phyloP scores from a whole-genome alignment of 2,329 filamentous ascomycete species.

The Apiospora saccharicola region DNA sequence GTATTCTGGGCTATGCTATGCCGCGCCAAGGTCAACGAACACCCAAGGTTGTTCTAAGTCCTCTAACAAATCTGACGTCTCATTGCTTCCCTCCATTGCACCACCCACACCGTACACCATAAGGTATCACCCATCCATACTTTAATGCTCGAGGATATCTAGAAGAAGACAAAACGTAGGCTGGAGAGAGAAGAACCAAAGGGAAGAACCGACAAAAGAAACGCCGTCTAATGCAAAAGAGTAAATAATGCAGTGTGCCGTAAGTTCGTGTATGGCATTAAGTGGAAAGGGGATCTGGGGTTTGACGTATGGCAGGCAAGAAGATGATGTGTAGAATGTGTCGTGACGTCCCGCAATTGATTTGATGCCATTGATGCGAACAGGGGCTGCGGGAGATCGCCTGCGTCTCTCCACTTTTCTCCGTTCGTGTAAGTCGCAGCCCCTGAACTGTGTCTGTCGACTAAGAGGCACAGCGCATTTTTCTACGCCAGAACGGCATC shows the following conservation, averaged over 20 bases:
- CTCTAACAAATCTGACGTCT: background rate
- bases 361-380: background rate
- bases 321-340: background rate
- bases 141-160: background rate
- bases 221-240: background rate
- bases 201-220: background rate
- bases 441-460: background rate
- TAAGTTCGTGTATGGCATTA: background rate
- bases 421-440: background rate
- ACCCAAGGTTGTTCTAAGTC: background rate
- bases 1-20: background rate
- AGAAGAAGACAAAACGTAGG: background rate
- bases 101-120: background rate
- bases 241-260: background rate
- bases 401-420: background rate
- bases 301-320: background rate
- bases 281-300: background rate
- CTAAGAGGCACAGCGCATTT: no score
- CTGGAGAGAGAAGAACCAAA: background rate
- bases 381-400: background rate
- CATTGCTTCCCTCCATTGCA: background rate
- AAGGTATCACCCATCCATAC: background rate
- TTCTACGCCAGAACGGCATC: conserved; percentile 34
- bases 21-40: background rate
- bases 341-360: no score